Conservation (phyloP, 306 rosid species). For the Erythrophleum fordii region DNA sequence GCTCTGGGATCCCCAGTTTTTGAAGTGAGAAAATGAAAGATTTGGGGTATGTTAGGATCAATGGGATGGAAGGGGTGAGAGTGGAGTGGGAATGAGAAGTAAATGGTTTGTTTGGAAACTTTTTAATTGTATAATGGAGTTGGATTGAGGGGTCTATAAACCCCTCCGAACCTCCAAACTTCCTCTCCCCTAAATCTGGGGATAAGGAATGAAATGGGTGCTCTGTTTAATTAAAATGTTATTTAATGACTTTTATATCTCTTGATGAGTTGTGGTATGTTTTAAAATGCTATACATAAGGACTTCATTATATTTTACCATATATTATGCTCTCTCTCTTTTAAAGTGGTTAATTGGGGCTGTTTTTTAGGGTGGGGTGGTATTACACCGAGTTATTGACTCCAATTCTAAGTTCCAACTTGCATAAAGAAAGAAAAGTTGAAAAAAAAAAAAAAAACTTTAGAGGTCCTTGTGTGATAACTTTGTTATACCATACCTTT, state of each 20-base stretch:
- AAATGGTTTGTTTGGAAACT: background rate
- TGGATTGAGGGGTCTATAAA: background rate
- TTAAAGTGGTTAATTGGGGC: background rate
- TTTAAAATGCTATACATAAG: background rate
- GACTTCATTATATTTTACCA: background rate
- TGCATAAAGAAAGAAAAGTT: background rate
- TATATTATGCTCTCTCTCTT: background rate
- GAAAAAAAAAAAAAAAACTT: background rate
- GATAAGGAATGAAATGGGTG: background rate
- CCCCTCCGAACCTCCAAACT: background rate
- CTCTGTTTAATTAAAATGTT: background rate
- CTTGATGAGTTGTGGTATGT: too few species aligned
- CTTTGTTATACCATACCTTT: background rate
- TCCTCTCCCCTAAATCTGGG: background rate
- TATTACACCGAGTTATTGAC: background rate
- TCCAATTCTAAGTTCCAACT: background rate
- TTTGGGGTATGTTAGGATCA: background rate
- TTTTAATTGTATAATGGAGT: background rate
- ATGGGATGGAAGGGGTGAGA: background rate
- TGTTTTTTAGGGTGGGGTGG: background rate
- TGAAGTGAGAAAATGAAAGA: background rate
- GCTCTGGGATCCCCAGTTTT: background rate
- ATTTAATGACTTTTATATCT: too few species aligned
- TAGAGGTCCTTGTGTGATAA: background rate
- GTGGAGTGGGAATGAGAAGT: background rate